A percentile compares a stretch with the other conserved stretches of the same genome.
phyloP scores from a whole-genome alignment of 2,329 filamentous ascomycete species.

The Calonectria montana region DNA sequence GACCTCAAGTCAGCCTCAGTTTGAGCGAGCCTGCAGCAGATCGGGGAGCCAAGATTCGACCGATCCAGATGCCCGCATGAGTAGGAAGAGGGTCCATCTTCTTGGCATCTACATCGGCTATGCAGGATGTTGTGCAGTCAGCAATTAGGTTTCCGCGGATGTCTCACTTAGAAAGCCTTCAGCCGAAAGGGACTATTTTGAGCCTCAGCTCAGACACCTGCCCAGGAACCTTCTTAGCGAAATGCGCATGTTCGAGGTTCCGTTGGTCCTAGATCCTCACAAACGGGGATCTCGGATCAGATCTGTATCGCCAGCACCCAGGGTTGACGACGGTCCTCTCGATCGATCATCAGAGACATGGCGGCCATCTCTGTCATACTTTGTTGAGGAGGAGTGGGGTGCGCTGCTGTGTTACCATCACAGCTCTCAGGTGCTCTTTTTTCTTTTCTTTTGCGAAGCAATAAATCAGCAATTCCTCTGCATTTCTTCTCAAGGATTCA shows the following conservation, averaged over 20 bases:
- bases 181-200: neutral
- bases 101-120: constrained; percentile 6
- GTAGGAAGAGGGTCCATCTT: neutral
- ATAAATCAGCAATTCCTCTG: neutral
- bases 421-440: neutral
- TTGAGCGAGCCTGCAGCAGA: neutral
- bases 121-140: neutral
- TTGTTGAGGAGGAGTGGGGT: neutral
- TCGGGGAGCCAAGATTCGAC: neutral
- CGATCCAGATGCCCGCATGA: neutral
- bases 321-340: constrained; percentile 11
- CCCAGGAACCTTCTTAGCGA: neutral
- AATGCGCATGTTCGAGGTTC: neutral
- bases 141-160: neutral
- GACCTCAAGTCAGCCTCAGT: constrained; percentile 10
- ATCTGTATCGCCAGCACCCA: constrained; percentile 25
- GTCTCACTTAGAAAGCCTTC: constrained; percentile 7
- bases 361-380: constrained; percentile 15
- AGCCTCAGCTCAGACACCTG: neutral
- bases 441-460: neutral
- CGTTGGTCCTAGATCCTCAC: neutral
- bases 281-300: constrained; percentile 30
- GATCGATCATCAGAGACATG: constrained; percentile 17
- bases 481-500: neutral
- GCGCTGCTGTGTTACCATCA: constrained; percentile 7